Base-by-base conservation (phyloP, 2,329 filamentous ascomycete species). In the Chaetomiaceae sp. region DNA sequence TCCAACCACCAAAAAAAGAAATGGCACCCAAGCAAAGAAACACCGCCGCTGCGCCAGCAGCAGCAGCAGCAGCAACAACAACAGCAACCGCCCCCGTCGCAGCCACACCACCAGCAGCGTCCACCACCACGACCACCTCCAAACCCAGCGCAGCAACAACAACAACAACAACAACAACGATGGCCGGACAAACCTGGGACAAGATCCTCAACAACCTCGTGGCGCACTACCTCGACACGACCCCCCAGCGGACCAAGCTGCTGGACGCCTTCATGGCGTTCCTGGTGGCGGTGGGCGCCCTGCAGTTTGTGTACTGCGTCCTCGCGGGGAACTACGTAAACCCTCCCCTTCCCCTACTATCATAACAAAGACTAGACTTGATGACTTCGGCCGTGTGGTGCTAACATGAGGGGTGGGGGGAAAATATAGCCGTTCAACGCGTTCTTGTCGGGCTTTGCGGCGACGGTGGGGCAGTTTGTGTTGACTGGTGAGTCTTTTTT, bases 381-480 rank as follows among this genome's bases (percentile, higher is more conserved):
- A 9, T 34, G 5, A 25, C 3, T 18, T 27, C 18, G 9, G 13
- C 5, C 9, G 13, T n/a, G 13, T 16, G 8, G 13, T 27, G 29
- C 13, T 43, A 7, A 36, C n/a, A n/a, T 23, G 7, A 14, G 23
- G 23, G 32, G 9, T 18, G 37, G 13, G 11, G n/a, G 25, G n/a
- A n/a, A n/a, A n/a, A n/a, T 4, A 36, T 14, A 97, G 92, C 94
- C 94, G 9, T 99, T 99, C 79, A 99, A 99, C 71, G 94, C 95
- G 60, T 99, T 99, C 76, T 83, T 99, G 29, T 89, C 91, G 29
- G 95, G 94, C 43, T 99, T 99, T 76, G 85, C 84, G 57, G 90
- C 92, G 14, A 94, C 92, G 1, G 92, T 99, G 58, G 94, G 94
- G 57, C 94, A 99, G 70, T 99, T 99, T 70, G 94, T 99, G 58